phyloP scores from a whole-genome alignment of 106 monocot species.

The Dendrobium nobile region DNA sequence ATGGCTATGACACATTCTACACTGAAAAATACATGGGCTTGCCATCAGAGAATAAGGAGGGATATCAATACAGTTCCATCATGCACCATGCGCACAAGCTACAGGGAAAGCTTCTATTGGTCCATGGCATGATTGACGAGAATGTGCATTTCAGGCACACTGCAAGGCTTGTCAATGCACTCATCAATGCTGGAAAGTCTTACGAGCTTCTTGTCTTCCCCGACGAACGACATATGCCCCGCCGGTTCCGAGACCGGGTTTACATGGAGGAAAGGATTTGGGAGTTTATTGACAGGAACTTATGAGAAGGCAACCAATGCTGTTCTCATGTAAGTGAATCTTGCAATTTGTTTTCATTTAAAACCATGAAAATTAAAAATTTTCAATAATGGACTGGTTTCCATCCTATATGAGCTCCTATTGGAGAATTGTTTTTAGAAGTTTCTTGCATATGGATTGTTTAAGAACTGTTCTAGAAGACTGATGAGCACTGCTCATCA shows the following conservation, averaged over 20 bases:
- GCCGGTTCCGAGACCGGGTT: conserved; percentile 62
- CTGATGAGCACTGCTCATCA: too few species aligned
- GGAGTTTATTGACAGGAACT: conserved; percentile 81
- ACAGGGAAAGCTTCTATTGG: conserved; percentile 65
- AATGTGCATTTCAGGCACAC: conserved; percentile 98
- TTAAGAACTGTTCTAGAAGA: too few species aligned
- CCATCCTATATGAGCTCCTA: too few species aligned
- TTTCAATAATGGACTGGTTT: too few species aligned
- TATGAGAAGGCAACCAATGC: conserved; percentile 20
- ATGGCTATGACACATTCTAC: conserved; percentile 94
- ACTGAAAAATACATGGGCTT: conserved; percentile 94
- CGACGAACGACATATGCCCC: conserved; percentile 93
- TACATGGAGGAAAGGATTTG: conserved; percentile 98
- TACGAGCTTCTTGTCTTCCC: conserved; percentile 91
- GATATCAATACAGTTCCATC: conserved; percentile 55
- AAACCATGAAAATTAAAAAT: too few species aligned
- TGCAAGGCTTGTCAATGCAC: conserved; percentile 70
- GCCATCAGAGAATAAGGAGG: conserved; percentile 43
- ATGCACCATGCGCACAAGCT: conserved; percentile 73
- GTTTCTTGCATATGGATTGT: too few species aligned
- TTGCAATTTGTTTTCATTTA: neutral
- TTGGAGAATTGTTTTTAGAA: too few species aligned
- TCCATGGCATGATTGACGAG: conserved; percentile 95
- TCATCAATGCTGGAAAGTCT: conserved; percentile 63
- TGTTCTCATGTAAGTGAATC: neutral